These are phyloP conservation scores for Aspergillus cavernicola DNA, from an alignment of 495 filamentous ascomycete genomes.

Conservation along the genomic window DNA sequence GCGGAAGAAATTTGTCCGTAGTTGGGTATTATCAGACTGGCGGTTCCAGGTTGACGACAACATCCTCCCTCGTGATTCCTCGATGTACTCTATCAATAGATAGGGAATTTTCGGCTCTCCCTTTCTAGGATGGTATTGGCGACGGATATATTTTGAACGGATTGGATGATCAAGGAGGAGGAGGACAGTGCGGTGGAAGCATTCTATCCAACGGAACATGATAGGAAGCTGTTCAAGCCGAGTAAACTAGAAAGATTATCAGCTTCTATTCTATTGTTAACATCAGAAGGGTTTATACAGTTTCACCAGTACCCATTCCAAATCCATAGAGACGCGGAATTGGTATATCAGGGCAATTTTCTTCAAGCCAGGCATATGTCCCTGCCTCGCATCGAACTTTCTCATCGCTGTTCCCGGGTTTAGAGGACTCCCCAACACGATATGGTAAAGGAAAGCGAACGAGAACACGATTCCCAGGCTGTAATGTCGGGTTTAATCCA, in stretches of 20 bases:
- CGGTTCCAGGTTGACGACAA: conserved; percentile 4
- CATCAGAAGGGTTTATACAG: conserved; percentile 8
- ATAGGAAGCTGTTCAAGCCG: conserved; percentile 23
- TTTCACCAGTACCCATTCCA: conserved; percentile 27
- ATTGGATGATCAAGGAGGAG: conserved; percentile 20
- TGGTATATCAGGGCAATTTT: conserved; percentile 30
- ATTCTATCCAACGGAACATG: conserved; percentile 18
- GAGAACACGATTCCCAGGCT: conserved; percentile 22
- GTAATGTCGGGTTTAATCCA: conserved; percentile 15
- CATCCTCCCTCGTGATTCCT: conserved; percentile 4
- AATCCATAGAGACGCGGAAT: conserved; percentile 35
- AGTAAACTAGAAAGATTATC: conserved; percentile 23
- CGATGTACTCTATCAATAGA: conserved; percentile 14
- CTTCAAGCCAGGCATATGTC: conserved; percentile 32
- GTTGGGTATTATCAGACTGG: background rate
- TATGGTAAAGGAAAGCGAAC: conserved; percentile 38
- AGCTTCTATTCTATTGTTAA: background rate
- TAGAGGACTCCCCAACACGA: conserved; percentile 28
- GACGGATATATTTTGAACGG: conserved; percentile 24
- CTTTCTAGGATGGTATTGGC: conserved; percentile 6
- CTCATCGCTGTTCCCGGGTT: conserved; percentile 34
- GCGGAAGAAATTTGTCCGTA: conserved; percentile 25
- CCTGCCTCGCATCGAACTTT: conserved; percentile 36
- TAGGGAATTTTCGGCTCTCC: conserved; percentile 35
- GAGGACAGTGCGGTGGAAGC: conserved; percentile 16